These are phyloP conservation scores for Xylariaceae sp. DNA, from an alignment of 2,329 filamentous ascomycete species.

Conservation along the genomic window DNA sequence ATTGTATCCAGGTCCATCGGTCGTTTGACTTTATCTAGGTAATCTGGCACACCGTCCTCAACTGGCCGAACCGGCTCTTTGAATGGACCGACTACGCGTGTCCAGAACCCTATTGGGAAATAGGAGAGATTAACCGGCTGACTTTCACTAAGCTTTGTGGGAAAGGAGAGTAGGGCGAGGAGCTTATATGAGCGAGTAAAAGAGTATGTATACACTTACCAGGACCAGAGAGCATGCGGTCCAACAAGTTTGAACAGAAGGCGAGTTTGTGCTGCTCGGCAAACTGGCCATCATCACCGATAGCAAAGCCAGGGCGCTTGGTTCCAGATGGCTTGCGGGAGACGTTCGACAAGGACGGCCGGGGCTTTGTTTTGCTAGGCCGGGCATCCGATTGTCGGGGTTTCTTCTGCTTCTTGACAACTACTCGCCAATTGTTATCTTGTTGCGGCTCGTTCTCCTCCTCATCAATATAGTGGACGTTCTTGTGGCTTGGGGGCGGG, in stretches of 20 bases:
- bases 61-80: conserved; percentile 55
- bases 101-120: conserved; percentile 55
- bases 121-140: conserved; percentile 3
- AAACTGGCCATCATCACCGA: conserved; percentile 29
- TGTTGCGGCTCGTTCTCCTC: conserved; percentile 41
- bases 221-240: conserved; percentile 59
- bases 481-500: conserved; percentile 35
- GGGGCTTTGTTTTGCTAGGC: conserved; percentile 24
- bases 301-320: conserved; percentile 29
- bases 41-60: conserved; percentile 57
- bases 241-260: conserved; percentile 56
- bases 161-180: not conserved
- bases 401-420: conserved; percentile 31
- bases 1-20: conserved; percentile 61
- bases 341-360: conserved; percentile 30
- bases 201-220: conserved; percentile 38
- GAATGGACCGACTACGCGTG: conserved; percentile 60
- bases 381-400: conserved; percentile 39
- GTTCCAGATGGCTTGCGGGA: conserved; percentile 26
- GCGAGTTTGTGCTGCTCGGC: conserved; percentile 46
- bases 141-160: not conserved
- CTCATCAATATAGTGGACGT: conserved; percentile 45
- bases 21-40: conserved; percentile 55
- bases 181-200: not conserved
- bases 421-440: too few relatives aligned